Conservation (phyloP, 192 early-diverging fungal species). For the Podila clonocystis region DNA sequence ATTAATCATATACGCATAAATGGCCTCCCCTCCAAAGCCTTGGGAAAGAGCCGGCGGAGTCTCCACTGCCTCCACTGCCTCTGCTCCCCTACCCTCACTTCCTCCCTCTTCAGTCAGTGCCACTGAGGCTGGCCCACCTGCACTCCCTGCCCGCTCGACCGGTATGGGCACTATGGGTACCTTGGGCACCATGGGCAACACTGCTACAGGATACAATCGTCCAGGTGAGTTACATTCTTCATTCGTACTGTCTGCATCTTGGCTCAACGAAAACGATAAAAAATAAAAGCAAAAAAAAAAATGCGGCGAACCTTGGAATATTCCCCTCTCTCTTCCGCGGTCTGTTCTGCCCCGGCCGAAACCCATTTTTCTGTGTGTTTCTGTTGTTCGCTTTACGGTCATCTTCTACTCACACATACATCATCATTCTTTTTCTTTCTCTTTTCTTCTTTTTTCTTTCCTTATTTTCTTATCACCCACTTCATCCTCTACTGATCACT, state of each 20-base stretch:
- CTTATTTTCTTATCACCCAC: slow-evolving; percentile 6
- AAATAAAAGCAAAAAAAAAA: too few species aligned
- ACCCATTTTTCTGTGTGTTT: background rate
- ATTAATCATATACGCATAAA: slow-evolving; percentile 9
- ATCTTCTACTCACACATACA: background rate
- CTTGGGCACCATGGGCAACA: slow-evolving; percentile 1
- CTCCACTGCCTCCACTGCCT: slow-evolving; percentile 37
- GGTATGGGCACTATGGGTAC: slow-evolving; percentile 10
- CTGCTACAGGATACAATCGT: slow-evolving; percentile 16
- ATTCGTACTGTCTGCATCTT: background rate
- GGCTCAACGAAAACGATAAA: background rate
- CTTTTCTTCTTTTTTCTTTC: slow-evolving; percentile 2
- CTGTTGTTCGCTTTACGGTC: background rate
- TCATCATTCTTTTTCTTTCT: background rate
- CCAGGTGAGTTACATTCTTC: slow-evolving; percentile 27
- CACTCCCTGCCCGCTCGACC: slow-evolving; percentile 52
- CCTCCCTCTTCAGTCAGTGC: slow-evolving; percentile 29
- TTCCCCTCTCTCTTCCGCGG: background rate
- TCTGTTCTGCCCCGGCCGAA: background rate
- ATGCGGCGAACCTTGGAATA: slow-evolving; percentile 6
- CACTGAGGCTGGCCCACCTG: slow-evolving; percentile 47
- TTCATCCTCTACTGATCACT: background rate
- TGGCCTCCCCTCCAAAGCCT: slow-evolving; percentile 77
- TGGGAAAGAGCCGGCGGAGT: slow-evolving; percentile 73
- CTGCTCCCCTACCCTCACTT: slow-evolving; percentile 41